Evolutionary conservation across 257 asterid genomes (phyloP), one percentile per base, ranked within the genome.

Genomic region (Coffea canephora): DNA sequence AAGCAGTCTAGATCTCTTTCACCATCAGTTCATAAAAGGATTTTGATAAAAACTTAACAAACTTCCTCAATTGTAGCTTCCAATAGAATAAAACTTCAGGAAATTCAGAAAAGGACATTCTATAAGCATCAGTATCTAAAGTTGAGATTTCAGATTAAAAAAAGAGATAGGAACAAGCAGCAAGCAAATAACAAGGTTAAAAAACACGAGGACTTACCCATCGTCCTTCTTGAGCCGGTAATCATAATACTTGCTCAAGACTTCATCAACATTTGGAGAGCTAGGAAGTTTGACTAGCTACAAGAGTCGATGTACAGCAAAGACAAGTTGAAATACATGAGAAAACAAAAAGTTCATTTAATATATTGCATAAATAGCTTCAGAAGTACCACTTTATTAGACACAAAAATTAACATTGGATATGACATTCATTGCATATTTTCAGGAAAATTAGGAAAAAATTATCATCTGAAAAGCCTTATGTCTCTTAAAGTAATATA

Each of bases 211-310:
- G 69, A 79, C 96, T 88, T 82, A 91, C 98, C 50, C 75, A 79
- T 81, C 86, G 69, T 88, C 95, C 87, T 89, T 91, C 83, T 80
- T 87, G 82, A 83, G 78, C 79, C 84, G 88, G 84, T 85, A 86
- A 31, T 87, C 91, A 69, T 76, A 82, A 83, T 89, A 94, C 83
- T 92, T 89, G 85, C 85, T 73, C 81, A 92, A 70, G 83, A 94
- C 82, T 79, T 89, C 95, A 46, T 71, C 79, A 15, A 86, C 98
- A 78, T 67, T 88, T 39, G 98, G 98, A 43, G 89, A 83, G 76
- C 95, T 88, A 0, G 97, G 98, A 84, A 94, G 95, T 81, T 84
- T 87, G 82, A 94, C 89, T 34, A 92, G 89, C 98, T 93, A 89
- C 91, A 89, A 27, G 41, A 86, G 66, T 79, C 64, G 77, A 23